Base-by-base conservation (phyloP, 176 grass and related monocot species). In the Cenchrus americanus region DNA sequence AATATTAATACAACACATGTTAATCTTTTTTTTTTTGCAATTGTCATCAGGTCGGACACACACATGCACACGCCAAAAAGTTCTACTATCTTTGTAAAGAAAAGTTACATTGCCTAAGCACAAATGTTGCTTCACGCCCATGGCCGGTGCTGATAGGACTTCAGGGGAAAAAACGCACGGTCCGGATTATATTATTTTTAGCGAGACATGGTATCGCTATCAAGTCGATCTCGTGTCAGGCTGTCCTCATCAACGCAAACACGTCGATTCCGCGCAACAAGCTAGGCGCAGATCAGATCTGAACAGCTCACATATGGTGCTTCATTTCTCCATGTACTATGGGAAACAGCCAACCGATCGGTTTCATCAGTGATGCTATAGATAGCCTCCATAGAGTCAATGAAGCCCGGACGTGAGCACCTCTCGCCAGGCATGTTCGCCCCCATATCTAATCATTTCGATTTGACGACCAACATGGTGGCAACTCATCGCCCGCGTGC, bases 371-470 rank as follows among this genome's bases (percentile, higher is more conserved):
- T 66, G 55, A 22, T 21, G 60, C 37, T 57, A 1, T 0, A 18
- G 21, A 57, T 21, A 69, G 34, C 65, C 50, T 72, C 3, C n/a
- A n/a, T 41, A 72, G 50, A 71, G 62, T 73, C 86, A 58, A 41
- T 84, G 43, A 66, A 73, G 48, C 34, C 26, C 32, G 61, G 67
- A 88, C 86, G 86, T 84, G 86, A 84, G 78, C 67, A 14, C 80
- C 73, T 78, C 80, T 78, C 66, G 75, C 49, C 19, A 66, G 22
- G 58, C 66, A 83, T 83, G 80, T 57, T 47, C 58, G 49, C 2
- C 14, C 62, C 69, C 86, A 50, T 73, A 14, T 67, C 66, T 49
- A 80, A 84, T 84, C 41, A 84, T 80, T 73, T 53, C 47, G 69
- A 79, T 79, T 76, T 77, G 62, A 75, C 62, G 14, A 12, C 21